A percentile compares a stretch with the other conserved stretches of the same genome.
Conservation (phyloP, 1,139 yeast species). For the Spathaspora sp. region DNA sequence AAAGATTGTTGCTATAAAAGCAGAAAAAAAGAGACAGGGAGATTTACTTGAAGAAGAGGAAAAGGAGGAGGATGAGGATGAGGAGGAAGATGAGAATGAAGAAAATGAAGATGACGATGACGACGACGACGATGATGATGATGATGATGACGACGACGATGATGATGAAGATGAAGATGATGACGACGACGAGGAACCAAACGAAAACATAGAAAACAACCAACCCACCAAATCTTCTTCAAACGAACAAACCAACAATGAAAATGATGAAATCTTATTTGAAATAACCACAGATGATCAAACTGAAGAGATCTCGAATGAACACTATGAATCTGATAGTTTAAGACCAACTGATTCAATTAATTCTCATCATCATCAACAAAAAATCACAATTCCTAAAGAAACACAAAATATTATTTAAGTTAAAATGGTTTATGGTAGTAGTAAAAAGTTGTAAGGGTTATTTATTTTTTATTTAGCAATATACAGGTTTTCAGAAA, state of each 20-base stretch:
- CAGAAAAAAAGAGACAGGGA: slow-evolving; percentile 22
- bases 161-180: slow-evolving; percentile 32
- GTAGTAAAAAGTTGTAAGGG: background rate
- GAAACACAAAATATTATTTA: slow-evolving; percentile 17
- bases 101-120: slow-evolving; percentile 37
- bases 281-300: slow-evolving; percentile 25
- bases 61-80: slow-evolving; percentile 36
- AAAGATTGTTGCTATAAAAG: slow-evolving; percentile 39
- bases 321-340: background rate
- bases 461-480: slow-evolving; percentile 1
- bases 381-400: slow-evolving; percentile 16
- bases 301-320: background rate
- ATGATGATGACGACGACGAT: slow-evolving; percentile 28
- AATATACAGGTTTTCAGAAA: too few species aligned
- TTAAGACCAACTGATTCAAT: background rate
- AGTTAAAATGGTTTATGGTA: background rate
- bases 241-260: slow-evolving; percentile 9
- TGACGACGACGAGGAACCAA: slow-evolving; percentile 26
- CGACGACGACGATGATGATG: slow-evolving; percentile 28
- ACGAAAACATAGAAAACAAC: slow-evolving; percentile 15
- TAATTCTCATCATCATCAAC: slow-evolving; percentile 12
- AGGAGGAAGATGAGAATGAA: slow-evolving; percentile 36
- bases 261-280: slow-evolving; percentile 37
- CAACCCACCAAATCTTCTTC: slow-evolving; percentile 2
- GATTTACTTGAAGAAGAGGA: slow-evolving; percentile 30